Base-by-base conservation (phyloP, 2,329 filamentous ascomycete species). In the Talaromyces sp. region DNA sequence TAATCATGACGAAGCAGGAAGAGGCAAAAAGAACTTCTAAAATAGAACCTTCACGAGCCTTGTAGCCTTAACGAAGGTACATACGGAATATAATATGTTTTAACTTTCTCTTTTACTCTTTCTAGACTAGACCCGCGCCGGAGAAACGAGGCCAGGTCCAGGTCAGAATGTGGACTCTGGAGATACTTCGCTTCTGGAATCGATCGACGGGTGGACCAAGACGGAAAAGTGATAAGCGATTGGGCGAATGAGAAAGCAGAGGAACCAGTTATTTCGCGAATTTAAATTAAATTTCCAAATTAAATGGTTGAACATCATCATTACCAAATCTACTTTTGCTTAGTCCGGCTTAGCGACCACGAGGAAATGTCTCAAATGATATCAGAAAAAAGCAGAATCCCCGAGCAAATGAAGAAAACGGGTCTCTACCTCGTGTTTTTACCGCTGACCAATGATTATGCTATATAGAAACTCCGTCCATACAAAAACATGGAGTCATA, bases 201-300 rank as follows among this genome's bases (percentile, higher is more conserved):
- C 32, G 47, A 50, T 55, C 49, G 36, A 46, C 49, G 27, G 29
- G 45, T 36, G 33, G 39, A 48, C 47, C 41, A 47, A 20, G 33
- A 44, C 37, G 42, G 20, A n/a, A 47, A 30, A 39, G 47, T 47
- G 52, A 57, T 57, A 59, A 58, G 52, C 55, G 49, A 57, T 47
- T 17, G 16, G 44, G 35, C 57, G 44, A 59, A 59, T 59, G n/a
- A 43, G 44, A 40, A 36, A 22, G 24, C 27, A 37, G 9, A 17
- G 22, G 2, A n/a, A 14, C 19, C 22, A 32, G 19, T 4, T 36
- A 39, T 36, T 47, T 47, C 14, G 14, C 5, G 2, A 6, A 17
- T 30, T 13, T n/a, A 35, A 42, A 30, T 42, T 5, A 19, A 47
- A 20, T 20, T 16, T 27, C 11, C 4, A 35, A 17, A 30, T 30